Percentiles rank a stretch among this genome's conserved stretches.
Evolutionary conservation across 108 stramenopile genomes (phyloP).

Genomic region (Cyclotella distinguenda): DNA sequence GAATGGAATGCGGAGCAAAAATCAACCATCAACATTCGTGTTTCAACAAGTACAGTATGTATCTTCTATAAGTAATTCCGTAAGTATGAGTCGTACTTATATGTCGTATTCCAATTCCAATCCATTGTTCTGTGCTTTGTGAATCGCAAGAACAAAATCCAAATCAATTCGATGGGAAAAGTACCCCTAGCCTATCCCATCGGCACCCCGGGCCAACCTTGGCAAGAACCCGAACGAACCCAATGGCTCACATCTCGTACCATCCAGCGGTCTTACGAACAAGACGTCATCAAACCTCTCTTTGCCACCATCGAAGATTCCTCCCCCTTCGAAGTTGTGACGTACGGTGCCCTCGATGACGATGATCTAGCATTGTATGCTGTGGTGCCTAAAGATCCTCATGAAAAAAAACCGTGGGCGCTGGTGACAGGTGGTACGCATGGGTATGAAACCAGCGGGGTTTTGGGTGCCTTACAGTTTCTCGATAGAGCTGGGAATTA

Average conservation of each 20-base stretch:
- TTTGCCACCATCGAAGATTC: constrained; percentile 9
- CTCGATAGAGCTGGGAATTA: constrained; percentile 36
- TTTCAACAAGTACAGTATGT: no score
- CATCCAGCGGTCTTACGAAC: constrained; percentile 54
- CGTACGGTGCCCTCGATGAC: constrained; percentile 48
- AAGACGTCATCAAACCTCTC: constrained; percentile 48
- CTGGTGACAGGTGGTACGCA: constrained; percentile 79
- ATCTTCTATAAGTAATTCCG: no score
- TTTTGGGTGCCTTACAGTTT: constrained; percentile 66
- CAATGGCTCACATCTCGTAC: constrained; percentile 46
- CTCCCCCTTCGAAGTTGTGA: constrained; percentile 23
- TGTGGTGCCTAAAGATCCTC: constrained; percentile 33
- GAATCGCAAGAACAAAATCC: no score
- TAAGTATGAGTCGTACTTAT: no score
- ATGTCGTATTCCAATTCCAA: no score
- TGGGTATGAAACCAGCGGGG: constrained; percentile 80
- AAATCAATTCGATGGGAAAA: not conserved
- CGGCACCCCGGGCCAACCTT: constrained; percentile 63
- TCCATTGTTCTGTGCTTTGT: no score
- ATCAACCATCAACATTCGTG: no score
- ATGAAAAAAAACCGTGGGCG: constrained; percentile 31
- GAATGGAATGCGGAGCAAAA: no score
- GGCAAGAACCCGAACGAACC: constrained; percentile 49
- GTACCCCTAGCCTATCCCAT: constrained; percentile 49
- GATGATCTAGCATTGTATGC: constrained; percentile 48